A percentile compares a stretch with the other conserved stretches of the same genome.
phyloP scores from a whole-genome alignment of 139 green algal genomes.

The Pseudopediastrum boryanum region DNA sequence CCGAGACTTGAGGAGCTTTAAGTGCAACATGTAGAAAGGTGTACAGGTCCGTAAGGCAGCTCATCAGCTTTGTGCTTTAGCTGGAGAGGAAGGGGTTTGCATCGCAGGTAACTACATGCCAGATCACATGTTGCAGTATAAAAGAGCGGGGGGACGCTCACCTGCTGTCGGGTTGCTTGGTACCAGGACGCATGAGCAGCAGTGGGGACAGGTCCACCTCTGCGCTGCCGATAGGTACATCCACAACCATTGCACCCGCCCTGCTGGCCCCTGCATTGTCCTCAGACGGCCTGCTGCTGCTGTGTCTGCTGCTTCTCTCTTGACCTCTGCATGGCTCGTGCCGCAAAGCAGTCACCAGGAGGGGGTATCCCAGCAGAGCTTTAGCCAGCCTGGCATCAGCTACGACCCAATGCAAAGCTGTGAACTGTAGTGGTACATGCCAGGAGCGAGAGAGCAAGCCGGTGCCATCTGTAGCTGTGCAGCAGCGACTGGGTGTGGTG shows the following conservation, averaged over 20 bases:
- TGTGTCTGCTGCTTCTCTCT: neutral
- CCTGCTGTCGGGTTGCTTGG: slow-evolving; percentile 1
- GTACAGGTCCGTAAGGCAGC: no score
- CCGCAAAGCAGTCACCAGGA: slow-evolving; percentile 4
- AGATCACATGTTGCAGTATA: no score
- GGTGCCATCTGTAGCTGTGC: neutral
- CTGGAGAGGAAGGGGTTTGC: no score
- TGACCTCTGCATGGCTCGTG: neutral
- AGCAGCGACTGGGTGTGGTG: slow-evolving; percentile 13
- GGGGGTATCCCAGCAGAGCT: slow-evolving; percentile 24
- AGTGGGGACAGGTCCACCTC: slow-evolving; percentile 40
- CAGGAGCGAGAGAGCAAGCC: slow-evolving; percentile 21
- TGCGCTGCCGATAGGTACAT: slow-evolving; percentile 15
- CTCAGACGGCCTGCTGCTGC: slow-evolving; percentile 5
- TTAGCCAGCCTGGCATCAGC: slow-evolving; percentile 21
- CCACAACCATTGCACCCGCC: neutral
- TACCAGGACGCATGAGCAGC: neutral
- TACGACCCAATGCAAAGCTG: slow-evolving; percentile 42
- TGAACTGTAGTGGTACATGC: slow-evolving; percentile 43
- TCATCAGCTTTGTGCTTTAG: no score
- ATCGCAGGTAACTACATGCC: neutral
- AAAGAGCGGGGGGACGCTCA: neutral
- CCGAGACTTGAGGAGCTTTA: no score
- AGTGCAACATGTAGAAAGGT: no score
- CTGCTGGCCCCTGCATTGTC: neutral